Evolutionary conservation across 2,329 filamentous ascomycete genomes (phyloP).

Genomic region (Fusarium sp.): DNA sequence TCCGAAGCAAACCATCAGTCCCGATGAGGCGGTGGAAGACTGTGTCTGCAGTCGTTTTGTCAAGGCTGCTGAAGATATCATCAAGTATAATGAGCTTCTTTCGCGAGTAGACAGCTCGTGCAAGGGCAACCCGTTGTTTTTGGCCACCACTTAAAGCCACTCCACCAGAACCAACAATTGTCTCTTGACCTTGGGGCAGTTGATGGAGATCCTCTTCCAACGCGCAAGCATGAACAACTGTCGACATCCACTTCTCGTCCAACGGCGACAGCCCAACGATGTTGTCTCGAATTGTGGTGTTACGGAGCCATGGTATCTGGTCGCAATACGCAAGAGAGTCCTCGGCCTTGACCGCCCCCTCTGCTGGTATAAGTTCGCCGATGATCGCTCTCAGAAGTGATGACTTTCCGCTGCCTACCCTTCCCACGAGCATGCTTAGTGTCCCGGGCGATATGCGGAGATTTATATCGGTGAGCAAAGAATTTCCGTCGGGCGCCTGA

Average conservation of each 20-base stretch:
- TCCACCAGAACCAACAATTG: conserved; percentile 56
- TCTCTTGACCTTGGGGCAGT: conserved; percentile 48
- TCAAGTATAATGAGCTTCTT: conserved; percentile 58
- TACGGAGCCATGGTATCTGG: conserved; percentile 59
- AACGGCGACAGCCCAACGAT: conserved; percentile 50
- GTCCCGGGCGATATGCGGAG: conserved; percentile 33
- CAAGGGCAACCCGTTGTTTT: conserved; percentile 57
- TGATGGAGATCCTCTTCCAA: conserved; percentile 52
- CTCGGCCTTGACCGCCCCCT: conserved; percentile 45
- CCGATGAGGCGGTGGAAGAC: conserved; percentile 59
- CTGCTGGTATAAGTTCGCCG: conserved; percentile 48
- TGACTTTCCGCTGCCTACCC: conserved; percentile 59
- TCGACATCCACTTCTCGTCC: conserved; percentile 47
- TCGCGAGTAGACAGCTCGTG: conserved; percentile 59
- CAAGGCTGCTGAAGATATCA: conserved; percentile 60
- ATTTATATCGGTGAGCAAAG: conserved; percentile 44
- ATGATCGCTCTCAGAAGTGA: conserved; percentile 54
- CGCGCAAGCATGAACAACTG: conserved; percentile 50
- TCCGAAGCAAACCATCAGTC: conserved; percentile 54
- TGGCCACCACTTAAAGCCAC: conserved; percentile 59
- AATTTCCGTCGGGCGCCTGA: conserved; percentile 16
- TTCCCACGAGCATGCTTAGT: conserved; percentile 55
- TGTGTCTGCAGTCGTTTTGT: conserved; percentile 55
- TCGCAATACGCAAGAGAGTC: conserved; percentile 55
- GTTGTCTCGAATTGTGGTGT: conserved; percentile 54